A percentile compares a stretch with the other conserved stretches of the same genome.
These are phyloP conservation scores for Suillus plorans DNA, from an alignment of 768 basidiomycete genomes.

Conservation along the genomic window DNA sequence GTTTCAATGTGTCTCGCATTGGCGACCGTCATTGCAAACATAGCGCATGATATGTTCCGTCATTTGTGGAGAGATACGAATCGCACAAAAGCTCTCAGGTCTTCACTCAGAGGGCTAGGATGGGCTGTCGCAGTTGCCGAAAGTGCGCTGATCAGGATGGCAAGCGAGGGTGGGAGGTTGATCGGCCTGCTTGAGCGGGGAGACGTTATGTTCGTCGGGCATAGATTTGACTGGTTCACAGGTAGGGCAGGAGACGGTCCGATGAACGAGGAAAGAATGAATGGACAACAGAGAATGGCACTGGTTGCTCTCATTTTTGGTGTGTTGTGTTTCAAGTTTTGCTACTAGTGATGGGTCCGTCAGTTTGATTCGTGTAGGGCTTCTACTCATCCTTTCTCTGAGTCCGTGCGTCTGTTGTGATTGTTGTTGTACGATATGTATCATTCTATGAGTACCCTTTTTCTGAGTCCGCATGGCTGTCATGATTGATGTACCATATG, in stretches of 20 bases:
- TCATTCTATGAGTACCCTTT: background rate
- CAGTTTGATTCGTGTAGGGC: too few relatives aligned
- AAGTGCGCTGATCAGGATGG: slow-evolving; percentile 50
- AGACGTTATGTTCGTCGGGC: slow-evolving; percentile 38
- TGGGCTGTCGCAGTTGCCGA: slow-evolving; percentile 48
- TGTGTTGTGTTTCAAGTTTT: background rate
- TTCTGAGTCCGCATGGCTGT: background rate
- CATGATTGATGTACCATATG: background rate
- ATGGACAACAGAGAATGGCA: slow-evolving; percentile 35
- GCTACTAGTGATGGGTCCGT: background rate
- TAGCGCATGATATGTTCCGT: slow-evolving; percentile 48
- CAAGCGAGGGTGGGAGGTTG: slow-evolving; percentile 48
- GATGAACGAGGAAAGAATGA: slow-evolving; percentile 42
- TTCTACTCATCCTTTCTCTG: background rate
- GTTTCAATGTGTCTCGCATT: slow-evolving; percentile 24
- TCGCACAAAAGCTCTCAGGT: slow-evolving; percentile 33
- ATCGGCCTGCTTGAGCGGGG: slow-evolving; percentile 45
- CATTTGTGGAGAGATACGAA: slow-evolving; percentile 43
- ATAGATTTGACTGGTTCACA: slow-evolving; percentile 59
- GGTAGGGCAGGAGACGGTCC: slow-evolving; percentile 40
- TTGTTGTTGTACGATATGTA: background rate
- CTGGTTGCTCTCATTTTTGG: slow-evolving; percentile 13
- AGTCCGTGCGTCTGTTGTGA: background rate
- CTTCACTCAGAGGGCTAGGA: slow-evolving; percentile 31
- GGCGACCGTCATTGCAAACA: slow-evolving; percentile 39